Evolutionary conservation across 2,329 filamentous ascomycete genomes (phyloP).

Genomic region (Teratosphaeria zuluensis): DNA sequence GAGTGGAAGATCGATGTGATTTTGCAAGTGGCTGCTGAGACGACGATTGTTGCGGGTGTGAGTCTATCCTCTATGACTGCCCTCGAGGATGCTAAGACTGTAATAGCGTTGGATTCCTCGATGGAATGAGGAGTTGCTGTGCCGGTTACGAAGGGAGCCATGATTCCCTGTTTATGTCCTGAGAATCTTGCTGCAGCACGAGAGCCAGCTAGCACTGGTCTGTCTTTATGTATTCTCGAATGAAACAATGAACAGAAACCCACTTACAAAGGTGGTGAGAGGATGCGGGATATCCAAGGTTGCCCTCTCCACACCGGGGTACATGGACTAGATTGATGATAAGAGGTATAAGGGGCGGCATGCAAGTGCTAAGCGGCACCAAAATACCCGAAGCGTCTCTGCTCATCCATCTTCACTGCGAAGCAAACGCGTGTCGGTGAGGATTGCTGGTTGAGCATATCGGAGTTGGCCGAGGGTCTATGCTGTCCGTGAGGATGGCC

Average conservation of each 20-base stretch:
- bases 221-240: neutral
- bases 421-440: neutral
- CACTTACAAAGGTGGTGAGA: neutral
- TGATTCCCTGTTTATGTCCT: constrained; percentile 2
- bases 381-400: neutral
- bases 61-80: constrained; percentile 69
- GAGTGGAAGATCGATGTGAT: constrained; percentile 66
- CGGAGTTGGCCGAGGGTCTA: neutral
- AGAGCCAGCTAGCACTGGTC: neutral
- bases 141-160: constrained; percentile 24
- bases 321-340: neutral
- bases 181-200: neutral
- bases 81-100: constrained; percentile 73
- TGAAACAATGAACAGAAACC: neutral
- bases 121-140: constrained; percentile 15
- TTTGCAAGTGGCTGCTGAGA: constrained; percentile 72
- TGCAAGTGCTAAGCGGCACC: neutral
- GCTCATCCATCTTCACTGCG: neutral
- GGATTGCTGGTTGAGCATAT: neutral
- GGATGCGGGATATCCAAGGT: neutral
- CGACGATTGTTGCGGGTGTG: constrained; percentile 71
- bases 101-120: constrained; percentile 34
- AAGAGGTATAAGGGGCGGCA: neutral
- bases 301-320: neutral
- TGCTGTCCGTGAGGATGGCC: neutral